These are phyloP conservation scores for Cyberlindnera petersonii DNA, from an alignment of 805 yeast species.

Conservation along the genomic window DNA sequence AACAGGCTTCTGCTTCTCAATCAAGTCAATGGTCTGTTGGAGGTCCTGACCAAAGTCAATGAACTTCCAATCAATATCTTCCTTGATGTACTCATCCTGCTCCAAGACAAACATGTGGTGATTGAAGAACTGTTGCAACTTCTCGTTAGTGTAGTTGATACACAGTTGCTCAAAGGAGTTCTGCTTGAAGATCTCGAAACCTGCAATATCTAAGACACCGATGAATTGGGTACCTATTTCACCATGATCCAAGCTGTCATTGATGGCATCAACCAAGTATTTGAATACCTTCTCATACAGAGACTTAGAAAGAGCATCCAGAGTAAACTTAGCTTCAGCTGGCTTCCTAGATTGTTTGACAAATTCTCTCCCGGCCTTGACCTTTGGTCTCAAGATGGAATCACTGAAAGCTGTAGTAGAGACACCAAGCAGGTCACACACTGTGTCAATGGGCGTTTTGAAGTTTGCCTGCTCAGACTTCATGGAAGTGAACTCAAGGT, in stretches of 20 bases:
- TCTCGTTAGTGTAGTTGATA: slow-evolving; percentile 95
- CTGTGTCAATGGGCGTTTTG: slow-evolving; percentile 44
- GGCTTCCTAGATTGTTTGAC: slow-evolving; percentile 78
- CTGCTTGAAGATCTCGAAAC: slow-evolving; percentile 91
- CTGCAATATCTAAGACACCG: slow-evolving; percentile 96
- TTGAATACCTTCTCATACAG: slow-evolving; percentile 83
- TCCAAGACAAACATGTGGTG: slow-evolving; percentile 97
- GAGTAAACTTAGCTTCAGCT: slow-evolving; percentile 69
- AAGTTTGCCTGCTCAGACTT: slow-evolving; percentile 75
- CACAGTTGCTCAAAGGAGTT: slow-evolving; percentile 97
- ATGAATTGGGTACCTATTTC: slow-evolving; percentile 54
- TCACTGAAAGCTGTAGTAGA: slow-evolving; percentile 47
- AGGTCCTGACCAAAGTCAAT: slow-evolving; percentile 93
- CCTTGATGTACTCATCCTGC: slow-evolving; percentile 90
- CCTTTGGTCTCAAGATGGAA: slow-evolving; percentile 71
- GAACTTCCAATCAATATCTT: slow-evolving; percentile 94
- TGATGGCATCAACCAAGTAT: slow-evolving; percentile 70
- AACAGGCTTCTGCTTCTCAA: slow-evolving; percentile 68
- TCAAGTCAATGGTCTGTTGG: slow-evolving; percentile 90
- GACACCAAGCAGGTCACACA: slow-evolving; percentile 66
- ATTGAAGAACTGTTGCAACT: slow-evolving; percentile 94
- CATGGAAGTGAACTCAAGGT: slow-evolving; percentile 64
- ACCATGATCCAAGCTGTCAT: slow-evolving; percentile 54
- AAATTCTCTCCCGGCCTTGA: slow-evolving; percentile 86
- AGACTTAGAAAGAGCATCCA: slow-evolving; percentile 86